Base-by-base conservation (phyloP, 768 basidiomycete genomes). In the Candolleomyces aberdarensis region DNA sequence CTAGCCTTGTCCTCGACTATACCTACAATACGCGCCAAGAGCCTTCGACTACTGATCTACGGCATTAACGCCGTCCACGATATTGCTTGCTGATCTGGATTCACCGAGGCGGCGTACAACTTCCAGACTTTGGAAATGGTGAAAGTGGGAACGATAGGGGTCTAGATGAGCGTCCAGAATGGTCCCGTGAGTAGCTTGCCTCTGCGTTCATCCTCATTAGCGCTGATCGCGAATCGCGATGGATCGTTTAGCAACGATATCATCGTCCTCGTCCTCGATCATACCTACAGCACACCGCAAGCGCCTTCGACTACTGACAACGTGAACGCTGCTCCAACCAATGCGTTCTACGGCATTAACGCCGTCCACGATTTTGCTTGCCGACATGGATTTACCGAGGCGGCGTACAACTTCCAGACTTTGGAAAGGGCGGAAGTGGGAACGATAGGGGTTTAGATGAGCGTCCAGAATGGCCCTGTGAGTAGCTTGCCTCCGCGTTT, bases 191-290 rank as follows among this genome's bases (percentile, higher is more conserved):
- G 65, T 52, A 7, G 20, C 6, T 6, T 17, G 19, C 5, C 51
- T n/a, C 10, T 11, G 15, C 48, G 17, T 29, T 46, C n/a, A 3
- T 13, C 9, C 5, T 36, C 1, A 7, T 36, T 11, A 11, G 9
- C 22, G 10, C 9, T 15, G 41, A 36, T 5, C 11, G n/a, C 19
- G n/a, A 62, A 66, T 26, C 67, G 70, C 26, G 70, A 72, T 44
- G 70, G 70, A 15, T 82, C 85, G 19, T 69, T 88, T 49, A 84
- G 86, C 65, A 85, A 85, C 66, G 86, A 86, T 66, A 81, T 80
- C 39, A 64, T 79, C 22, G 69, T 72, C 5, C 78, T n/a, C n/a
- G n/a, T n/a, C n/a, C n/a, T n/a, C n/a, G n/a, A n/a, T n/a, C n/a
- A n/a, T n/a, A n/a, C n/a, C n/a, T n/a, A n/a, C n/a, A n/a, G n/a